Evolutionary conservation across 2,329 filamentous ascomycete species (phyloP).

Genomic region (Myriosclerotinia scirpicola): DNA sequence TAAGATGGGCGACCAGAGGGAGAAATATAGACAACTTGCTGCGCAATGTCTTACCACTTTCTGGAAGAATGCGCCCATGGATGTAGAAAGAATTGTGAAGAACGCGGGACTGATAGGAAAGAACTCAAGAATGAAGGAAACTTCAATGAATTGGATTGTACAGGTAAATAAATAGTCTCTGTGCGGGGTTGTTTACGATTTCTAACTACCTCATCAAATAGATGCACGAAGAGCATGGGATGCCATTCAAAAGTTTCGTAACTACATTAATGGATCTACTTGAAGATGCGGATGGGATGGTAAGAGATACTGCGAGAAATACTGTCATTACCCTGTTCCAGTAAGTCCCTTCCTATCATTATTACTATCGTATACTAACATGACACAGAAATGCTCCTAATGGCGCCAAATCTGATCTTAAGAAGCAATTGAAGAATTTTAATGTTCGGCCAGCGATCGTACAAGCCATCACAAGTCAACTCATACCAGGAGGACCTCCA

Average conservation of each 20-base stretch:
- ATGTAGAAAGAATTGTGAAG: constrained; percentile 78
- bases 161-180: constrained; percentile 52
- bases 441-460: constrained; percentile 87
- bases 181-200: not conserved
- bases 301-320: constrained; percentile 79
- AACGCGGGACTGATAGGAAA: constrained; percentile 76
- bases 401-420: constrained; percentile 82
- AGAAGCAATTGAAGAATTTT: constrained; percentile 78
- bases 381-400: constrained; percentile 67
- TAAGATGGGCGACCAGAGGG: constrained; percentile 83
- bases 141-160: constrained; percentile 80
- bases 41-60: constrained; percentile 75
- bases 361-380: constrained; percentile 22
- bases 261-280: constrained; percentile 79
- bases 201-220: constrained; percentile 40
- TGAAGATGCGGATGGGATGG: constrained; percentile 85
- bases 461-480: constrained; percentile 73
- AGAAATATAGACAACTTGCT: constrained; percentile 76
- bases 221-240: constrained; percentile 77
- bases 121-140: constrained; percentile 81
- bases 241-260: constrained; percentile 82
- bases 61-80: constrained; percentile 65
- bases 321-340: constrained; percentile 85
- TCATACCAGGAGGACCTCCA: constrained; percentile 53
- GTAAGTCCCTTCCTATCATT: constrained; percentile 46